Percentiles rank a stretch among this genome's conserved stretches.
Conservation (phyloP, 163 green algal genomes). For the Scenedesmus sp. region DNA sequence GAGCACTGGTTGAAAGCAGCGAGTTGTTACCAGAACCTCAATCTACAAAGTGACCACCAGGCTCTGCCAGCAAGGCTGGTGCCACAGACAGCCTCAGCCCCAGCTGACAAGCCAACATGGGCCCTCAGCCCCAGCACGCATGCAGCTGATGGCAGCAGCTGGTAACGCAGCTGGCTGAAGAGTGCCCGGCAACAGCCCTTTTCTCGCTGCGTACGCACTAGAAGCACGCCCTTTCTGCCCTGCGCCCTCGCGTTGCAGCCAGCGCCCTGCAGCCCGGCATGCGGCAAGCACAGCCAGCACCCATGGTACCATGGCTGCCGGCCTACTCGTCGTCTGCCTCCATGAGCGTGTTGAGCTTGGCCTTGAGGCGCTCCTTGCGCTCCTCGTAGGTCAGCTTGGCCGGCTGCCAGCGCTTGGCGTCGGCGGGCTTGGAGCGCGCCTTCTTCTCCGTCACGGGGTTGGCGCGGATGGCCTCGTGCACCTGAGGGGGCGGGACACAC, state of each 20-base stretch:
- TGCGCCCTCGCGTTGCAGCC: neutral
- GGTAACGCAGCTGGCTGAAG: neutral
- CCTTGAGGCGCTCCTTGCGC: slow-evolving; percentile 96
- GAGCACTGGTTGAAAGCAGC: neutral
- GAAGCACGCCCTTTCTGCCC: neutral
- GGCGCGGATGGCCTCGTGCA: slow-evolving; percentile 94
- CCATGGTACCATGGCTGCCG: neutral
- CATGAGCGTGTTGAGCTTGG: slow-evolving; percentile 78
- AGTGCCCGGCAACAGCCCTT: neutral
- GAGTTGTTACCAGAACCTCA: neutral
- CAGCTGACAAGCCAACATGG: neutral
- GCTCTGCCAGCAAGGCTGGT: neutral
- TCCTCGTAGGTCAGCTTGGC: slow-evolving; percentile 97
- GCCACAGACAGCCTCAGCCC: neutral
- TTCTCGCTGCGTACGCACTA: neutral
- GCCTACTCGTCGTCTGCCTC: slow-evolving; percentile 63
- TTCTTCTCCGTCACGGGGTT: slow-evolving; percentile 86
- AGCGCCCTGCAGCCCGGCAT: neutral
- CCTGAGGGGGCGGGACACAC: slow-evolving; percentile 60
- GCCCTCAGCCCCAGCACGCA: neutral
- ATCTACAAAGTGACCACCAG: neutral
- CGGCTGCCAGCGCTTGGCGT: slow-evolving; percentile 84
- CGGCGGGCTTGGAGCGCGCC: slow-evolving; percentile 80
- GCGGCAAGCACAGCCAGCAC: neutral
- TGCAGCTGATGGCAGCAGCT: neutral